These are phyloP conservation scores for Limnanthes douglasii DNA, from an alignment of 345 rosid species.

Conservation along the genomic window DNA sequence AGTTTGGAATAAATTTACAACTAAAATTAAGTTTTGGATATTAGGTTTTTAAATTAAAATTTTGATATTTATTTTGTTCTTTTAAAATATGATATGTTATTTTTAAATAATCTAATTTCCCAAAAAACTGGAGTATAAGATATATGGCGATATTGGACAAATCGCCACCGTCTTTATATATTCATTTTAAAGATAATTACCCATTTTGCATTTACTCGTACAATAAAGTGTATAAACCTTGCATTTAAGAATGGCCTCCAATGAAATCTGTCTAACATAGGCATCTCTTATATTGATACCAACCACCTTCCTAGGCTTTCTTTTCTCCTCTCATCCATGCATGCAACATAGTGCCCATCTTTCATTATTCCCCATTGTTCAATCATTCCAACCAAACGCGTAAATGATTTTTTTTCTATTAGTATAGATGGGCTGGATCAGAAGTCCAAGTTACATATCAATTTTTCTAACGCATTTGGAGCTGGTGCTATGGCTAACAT, in stretches of 20 bases:
- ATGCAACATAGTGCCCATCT: constrained; percentile 91
- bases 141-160: no score
- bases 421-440: constrained; percentile 18
- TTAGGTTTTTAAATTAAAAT: no score
- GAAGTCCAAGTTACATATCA: background rate
- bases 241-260: constrained; percentile 61
- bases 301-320: constrained; percentile 19
- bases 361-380: constrained; percentile 92
- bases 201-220: constrained; percentile 47
- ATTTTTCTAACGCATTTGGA: no score
- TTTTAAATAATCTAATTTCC: no score
- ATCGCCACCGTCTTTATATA: no score
- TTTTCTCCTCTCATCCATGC: constrained; percentile 38
- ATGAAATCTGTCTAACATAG: constrained; percentile 45
- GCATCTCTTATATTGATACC: constrained; percentile 71
- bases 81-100: no score
- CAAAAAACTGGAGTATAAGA: no score
- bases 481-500: no score
- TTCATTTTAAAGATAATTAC: no score
- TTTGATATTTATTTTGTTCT: no score
- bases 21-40: no score
- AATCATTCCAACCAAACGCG: constrained; percentile 58
- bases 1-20: no score
- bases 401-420: constrained; percentile 25
- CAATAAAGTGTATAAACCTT: constrained; percentile 92